phyloP scores from a whole-genome alignment of 2,329 filamentous ascomycete species.

The Daldinia eschscholtzii region DNA sequence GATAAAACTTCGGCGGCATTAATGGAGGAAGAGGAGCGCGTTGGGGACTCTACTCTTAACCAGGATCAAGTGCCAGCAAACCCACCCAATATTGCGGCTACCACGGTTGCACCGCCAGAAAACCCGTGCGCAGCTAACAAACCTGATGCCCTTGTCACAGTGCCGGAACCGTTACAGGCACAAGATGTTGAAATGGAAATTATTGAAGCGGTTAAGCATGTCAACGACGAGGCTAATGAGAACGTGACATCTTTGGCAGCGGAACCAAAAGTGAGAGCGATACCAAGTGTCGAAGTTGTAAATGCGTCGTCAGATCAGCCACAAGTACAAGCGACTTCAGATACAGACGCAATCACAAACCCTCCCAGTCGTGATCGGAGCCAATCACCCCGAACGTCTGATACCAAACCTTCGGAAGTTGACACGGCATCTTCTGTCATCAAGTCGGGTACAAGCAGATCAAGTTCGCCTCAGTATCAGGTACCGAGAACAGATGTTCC shows the following conservation, averaged over 20 bases:
- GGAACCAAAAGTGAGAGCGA: constrained; percentile 14
- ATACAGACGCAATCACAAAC: constrained; percentile 60
- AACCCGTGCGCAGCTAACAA: constrained; percentile 40
- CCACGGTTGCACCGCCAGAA: constrained; percentile 25
- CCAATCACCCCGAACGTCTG: constrained; percentile 63
- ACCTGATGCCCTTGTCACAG: constrained; percentile 32
- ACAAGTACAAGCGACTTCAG: constrained; percentile 54
- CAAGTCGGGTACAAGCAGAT: constrained; percentile 53
- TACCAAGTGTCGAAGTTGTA: constrained; percentile 49
- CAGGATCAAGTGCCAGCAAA: constrained; percentile 14
- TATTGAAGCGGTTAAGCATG: constrained; percentile 44
- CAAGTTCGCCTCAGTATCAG: constrained; percentile 53
- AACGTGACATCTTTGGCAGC: constrained; percentile 1
- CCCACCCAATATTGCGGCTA: background rate
- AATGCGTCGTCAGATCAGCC: constrained; percentile 48
- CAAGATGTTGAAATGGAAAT: constrained; percentile 46
- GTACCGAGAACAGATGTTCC: constrained; percentile 78
- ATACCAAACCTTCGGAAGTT: constrained; percentile 65
- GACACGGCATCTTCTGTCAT: constrained; percentile 59
- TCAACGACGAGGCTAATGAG: constrained; percentile 27
- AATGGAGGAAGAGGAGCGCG: background rate
- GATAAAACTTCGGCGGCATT: constrained; percentile 5
- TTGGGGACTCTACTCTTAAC: background rate
- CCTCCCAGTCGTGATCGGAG: constrained; percentile 60
- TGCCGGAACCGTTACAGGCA: constrained; percentile 41